phyloP scores from a whole-genome alignment of 306 rosid genomes.

The Pyrus bretschneideri region DNA sequence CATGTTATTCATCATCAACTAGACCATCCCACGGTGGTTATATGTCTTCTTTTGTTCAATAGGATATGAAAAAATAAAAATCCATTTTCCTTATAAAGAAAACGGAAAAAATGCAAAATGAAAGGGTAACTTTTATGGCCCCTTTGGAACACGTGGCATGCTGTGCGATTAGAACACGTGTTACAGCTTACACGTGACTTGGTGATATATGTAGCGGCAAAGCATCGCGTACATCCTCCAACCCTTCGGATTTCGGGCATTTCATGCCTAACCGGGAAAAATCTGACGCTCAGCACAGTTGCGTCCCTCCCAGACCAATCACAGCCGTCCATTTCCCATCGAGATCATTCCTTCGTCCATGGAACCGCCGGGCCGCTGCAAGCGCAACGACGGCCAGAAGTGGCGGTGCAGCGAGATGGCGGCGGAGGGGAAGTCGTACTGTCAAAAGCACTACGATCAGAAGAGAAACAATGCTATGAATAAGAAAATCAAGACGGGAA shows the following conservation, averaged over 20 bases:
- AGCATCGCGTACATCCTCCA: background rate
- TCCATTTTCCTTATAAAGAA: too few relatives aligned
- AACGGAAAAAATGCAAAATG: too few relatives aligned
- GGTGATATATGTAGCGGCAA: background rate
- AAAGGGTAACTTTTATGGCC: too few relatives aligned
- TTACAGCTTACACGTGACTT: background rate
- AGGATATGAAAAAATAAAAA: too few relatives aligned
- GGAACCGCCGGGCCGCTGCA: background rate
- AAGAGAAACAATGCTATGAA: background rate
- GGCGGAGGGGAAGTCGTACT: constrained; percentile 20
- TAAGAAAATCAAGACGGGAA: background rate
- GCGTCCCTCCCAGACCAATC: background rate
- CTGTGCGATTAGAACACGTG: too few relatives aligned
- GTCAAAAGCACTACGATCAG: constrained; percentile 17
- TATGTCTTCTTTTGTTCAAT: too few relatives aligned
- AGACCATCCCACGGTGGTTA: too few relatives aligned
- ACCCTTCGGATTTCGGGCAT: background rate
- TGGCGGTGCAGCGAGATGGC: background rate
- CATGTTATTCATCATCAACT: too few relatives aligned
- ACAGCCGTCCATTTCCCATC: background rate
- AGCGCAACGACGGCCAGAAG: background rate
- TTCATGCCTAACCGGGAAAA: background rate
- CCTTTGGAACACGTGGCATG: too few relatives aligned
- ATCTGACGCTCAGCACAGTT: background rate
- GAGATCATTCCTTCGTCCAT: background rate